Conservation (phyloP, 257 asterid species). For the Avicennia marina region DNA sequence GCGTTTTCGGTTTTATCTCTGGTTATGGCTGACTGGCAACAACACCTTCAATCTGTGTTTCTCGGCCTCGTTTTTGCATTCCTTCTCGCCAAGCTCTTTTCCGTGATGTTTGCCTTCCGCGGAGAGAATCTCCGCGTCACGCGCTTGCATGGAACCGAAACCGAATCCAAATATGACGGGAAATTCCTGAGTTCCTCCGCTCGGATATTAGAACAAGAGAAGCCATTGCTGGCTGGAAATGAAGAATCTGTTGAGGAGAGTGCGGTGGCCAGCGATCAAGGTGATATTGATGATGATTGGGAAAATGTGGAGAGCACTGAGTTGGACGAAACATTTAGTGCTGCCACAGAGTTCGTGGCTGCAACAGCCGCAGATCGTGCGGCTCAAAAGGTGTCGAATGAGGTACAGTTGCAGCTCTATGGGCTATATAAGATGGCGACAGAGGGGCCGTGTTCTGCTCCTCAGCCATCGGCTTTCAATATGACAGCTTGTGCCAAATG, state of each 20-base stretch:
- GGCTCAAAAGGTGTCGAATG: constrained; percentile 62
- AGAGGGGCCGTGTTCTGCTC: constrained; percentile 81
- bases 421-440: constrained; percentile 91
- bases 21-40: constrained; percentile 72
- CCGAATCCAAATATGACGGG: no score
- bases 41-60: constrained; percentile 54
- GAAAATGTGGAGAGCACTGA: constrained; percentile 98
- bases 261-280: constrained; percentile 26
- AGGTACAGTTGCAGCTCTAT: constrained; percentile 90
- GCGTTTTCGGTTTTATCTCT: neutral
- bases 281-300: constrained; percentile 87
- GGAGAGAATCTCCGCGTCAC: constrained; percentile 79
- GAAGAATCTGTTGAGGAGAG: constrained; percentile 20
- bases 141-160: constrained; percentile 37
- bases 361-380: constrained; percentile 83
- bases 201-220: constrained; percentile 38
- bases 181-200: constrained; percentile 30
- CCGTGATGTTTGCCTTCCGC: constrained; percentile 85
- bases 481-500: constrained; percentile 98
- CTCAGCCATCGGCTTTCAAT: constrained; percentile 91
- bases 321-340: constrained; percentile 88
- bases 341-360: constrained; percentile 94
- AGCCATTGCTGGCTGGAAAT: constrained; percentile 42
- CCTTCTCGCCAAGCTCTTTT: constrained; percentile 85
- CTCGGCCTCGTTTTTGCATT: constrained; percentile 76